These are phyloP conservation scores for Auricularia sp. DNA, from an alignment of 768 basidiomycete genomes.

Conservation along the genomic window DNA sequence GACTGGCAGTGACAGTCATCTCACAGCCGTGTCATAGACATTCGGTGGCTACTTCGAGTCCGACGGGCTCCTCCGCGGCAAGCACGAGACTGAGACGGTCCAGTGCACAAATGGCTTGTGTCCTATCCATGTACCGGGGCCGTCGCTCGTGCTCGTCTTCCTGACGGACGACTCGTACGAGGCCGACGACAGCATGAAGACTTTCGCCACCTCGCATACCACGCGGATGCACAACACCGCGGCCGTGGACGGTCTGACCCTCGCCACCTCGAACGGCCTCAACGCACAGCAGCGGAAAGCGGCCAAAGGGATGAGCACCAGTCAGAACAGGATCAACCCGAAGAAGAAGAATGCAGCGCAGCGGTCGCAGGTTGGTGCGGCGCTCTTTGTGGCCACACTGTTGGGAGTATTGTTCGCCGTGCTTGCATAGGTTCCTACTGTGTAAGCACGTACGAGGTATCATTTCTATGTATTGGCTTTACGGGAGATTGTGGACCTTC, in stretches of 20 bases:
- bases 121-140: slow-evolving; percentile 52
- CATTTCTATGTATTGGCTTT: too few relatives aligned
- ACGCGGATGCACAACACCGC: background rate
- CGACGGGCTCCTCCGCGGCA: slow-evolving; percentile 58
- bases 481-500: too few relatives aligned
- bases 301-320: background rate
- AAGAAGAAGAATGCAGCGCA: too few relatives aligned
- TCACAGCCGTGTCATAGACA: background rate
- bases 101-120: slow-evolving; percentile 49
- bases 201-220: background rate
- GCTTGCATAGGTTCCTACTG: too few relatives aligned
- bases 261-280: background rate
- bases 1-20: background rate
- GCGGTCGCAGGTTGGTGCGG: too few relatives aligned
- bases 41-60: slow-evolving; percentile 51
- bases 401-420: too few relatives aligned
- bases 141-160: slow-evolving; percentile 69
- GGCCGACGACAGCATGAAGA: background rate
- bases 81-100: slow-evolving; percentile 45
- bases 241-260: background rate
- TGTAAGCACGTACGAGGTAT: too few relatives aligned
- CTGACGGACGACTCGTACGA: slow-evolving; percentile 24
- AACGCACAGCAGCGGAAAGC: background rate
- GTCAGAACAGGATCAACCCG: background rate
- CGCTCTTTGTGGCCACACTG: too few relatives aligned